phyloP scores from a whole-genome alignment of 352 stramenopile genomes.

The Plasmopara halstedii region DNA sequence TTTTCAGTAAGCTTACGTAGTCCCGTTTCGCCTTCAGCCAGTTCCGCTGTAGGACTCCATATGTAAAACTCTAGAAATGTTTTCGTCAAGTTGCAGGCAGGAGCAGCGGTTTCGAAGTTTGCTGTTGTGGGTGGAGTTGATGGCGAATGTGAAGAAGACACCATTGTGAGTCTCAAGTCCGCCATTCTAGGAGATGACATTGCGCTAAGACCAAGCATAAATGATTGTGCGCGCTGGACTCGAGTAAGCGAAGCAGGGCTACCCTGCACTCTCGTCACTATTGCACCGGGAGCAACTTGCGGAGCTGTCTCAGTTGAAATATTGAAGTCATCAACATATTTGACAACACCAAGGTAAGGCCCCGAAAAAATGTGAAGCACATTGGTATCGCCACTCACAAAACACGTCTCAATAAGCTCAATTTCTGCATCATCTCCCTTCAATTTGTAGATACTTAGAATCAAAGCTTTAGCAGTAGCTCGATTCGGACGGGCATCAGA shows the following conservation, averaged over 20 bases:
- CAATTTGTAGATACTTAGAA: conserved; percentile 23
- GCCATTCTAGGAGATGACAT: conserved; percentile 31
- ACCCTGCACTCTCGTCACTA: conserved; percentile 15
- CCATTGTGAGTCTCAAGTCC: conserved; percentile 19
- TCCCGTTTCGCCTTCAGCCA: conserved; percentile 9
- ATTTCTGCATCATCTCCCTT: conserved; percentile 35
- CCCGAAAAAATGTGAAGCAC: conserved; percentile 66
- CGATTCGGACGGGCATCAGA: conserved; percentile 28
- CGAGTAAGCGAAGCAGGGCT: conserved; percentile 31
- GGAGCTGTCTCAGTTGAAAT: conserved; percentile 5
- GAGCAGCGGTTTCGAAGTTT: conserved; percentile 8
- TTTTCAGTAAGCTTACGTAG: conserved; percentile 14
- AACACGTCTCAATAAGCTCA: conserved; percentile 47
- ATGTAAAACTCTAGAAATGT: conserved; percentile 72
- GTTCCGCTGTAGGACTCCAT: conserved; percentile 26
- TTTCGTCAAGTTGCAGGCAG: conserved; percentile 38
- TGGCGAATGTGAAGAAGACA: conserved; percentile 16
- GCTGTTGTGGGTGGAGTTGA: conserved; percentile 6
- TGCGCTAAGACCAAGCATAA: conserved; percentile 32
- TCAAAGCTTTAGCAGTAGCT: conserved; percentile 29
- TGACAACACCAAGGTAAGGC: conserved; percentile 55
- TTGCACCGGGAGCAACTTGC: conserved; percentile 7
- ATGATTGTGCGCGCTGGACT: conserved; percentile 42
- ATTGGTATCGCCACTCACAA: conserved; percentile 38
- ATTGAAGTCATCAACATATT: conserved; percentile 31